phyloP scores from a whole-genome alignment of 1,284 basidiomycete genomes.

The Stygiomarasmius scandens region DNA sequence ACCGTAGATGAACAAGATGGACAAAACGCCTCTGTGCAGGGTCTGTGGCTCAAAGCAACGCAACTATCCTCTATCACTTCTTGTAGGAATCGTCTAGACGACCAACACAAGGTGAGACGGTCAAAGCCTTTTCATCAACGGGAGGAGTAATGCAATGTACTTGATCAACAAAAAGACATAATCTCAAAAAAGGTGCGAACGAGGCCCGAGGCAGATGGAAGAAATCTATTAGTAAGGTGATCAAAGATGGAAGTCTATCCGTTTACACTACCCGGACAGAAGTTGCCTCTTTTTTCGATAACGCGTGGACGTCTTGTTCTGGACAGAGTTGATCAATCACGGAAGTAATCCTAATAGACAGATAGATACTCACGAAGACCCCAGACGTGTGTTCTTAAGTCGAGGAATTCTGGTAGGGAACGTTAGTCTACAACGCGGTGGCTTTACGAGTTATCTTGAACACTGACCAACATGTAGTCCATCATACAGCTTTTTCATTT shows the following conservation, averaged over 20 bases:
- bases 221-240: not conserved
- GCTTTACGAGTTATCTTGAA: not conserved
- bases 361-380: constrained; percentile 67
- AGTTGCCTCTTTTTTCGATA: constrained; percentile 68
- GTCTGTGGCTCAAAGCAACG: too few species aligned
- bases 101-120: too few species aligned
- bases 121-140: too few species aligned
- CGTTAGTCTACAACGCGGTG: not conserved
- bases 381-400: constrained; percentile 78
- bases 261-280: constrained; percentile 51
- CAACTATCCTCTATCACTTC: too few species aligned
- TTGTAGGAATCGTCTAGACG: too few species aligned
- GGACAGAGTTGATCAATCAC: not conserved
- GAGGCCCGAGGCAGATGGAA: not conserved
- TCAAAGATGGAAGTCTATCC: constrained; percentile 14
- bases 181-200: not conserved
- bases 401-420: constrained; percentile 69
- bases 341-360: too few species aligned
- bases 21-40: too few species aligned
- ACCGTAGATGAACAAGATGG: too few species aligned
- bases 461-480: constrained; percentile 75
- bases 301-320: constrained; percentile 81
- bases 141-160: too few species aligned
- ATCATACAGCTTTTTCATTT: constrained; percentile 86
- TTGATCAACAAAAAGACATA: too few species aligned